Evolutionary conservation across 441 rosid genomes (phyloP).

Genomic region (Erodium chrysanthum): DNA sequence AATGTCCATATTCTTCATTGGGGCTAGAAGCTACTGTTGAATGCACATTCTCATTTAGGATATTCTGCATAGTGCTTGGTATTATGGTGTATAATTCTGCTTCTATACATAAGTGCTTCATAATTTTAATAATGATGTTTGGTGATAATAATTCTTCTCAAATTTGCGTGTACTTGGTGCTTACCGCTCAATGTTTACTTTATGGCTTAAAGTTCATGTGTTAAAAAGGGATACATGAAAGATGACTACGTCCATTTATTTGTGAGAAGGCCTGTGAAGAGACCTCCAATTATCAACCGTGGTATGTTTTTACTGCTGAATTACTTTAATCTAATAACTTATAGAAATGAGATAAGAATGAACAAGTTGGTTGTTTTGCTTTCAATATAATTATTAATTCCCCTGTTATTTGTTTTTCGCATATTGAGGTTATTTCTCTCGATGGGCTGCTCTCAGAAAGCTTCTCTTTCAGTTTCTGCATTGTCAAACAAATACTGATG

Average conservation of each 20-base stretch:
- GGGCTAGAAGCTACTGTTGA: background rate
- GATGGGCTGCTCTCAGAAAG: conserved; percentile 90
- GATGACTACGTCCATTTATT: conserved; percentile 78
- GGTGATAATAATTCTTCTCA: background rate
- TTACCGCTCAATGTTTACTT: background rate
- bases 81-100: background rate
- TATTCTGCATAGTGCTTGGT: background rate
- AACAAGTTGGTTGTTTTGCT: background rate
- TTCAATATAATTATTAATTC: background rate
- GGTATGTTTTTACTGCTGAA: conserved; percentile 34
- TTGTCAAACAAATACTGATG: conserved; percentile 26
- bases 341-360: background rate
- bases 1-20: background rate
- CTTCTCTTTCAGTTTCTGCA: conserved; percentile 75
- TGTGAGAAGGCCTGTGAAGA: conserved; percentile 72
- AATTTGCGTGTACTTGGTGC: conserved; percentile 4
- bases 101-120: no score
- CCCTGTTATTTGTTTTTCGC: conserved; percentile 7
- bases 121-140: background rate
- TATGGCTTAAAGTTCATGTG: conserved; percentile 62
- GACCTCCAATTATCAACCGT: conserved; percentile 90
- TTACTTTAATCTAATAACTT: background rate
- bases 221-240: conserved; percentile 72
- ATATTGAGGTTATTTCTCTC: conserved; percentile 72
- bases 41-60: background rate